These are phyloP conservation scores for Chimonanthus praecox DNA, from an alignment of 164 flowering plant species.

Conservation along the genomic window DNA sequence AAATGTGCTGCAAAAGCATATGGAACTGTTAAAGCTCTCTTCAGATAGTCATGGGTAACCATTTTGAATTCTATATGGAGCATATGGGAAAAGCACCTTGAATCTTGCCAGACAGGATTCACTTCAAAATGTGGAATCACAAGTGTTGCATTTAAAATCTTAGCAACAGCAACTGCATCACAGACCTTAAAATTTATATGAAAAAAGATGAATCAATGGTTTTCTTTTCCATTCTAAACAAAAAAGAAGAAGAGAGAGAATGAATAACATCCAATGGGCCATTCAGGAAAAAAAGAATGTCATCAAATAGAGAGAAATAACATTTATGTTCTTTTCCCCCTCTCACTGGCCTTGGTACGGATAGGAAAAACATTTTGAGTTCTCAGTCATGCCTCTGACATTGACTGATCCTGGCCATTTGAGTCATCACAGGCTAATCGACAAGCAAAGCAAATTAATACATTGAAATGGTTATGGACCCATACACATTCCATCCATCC, in stretches of 20 bases:
- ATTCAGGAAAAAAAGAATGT: not conserved
- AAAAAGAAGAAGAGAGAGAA: not conserved
- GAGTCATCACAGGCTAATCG: not conserved
- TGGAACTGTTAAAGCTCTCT: not conserved
- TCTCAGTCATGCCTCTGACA: not conserved
- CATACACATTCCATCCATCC: not conserved
- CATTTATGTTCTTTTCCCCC: not conserved
- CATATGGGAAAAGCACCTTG: constrained; percentile 45
- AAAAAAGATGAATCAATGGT: not conserved
- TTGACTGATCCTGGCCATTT: not conserved
- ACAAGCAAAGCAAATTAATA: not conserved
- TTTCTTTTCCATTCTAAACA: not conserved
- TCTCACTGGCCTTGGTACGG: not conserved
- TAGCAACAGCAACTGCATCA: constrained; percentile 98
- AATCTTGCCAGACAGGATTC: constrained; percentile 96
- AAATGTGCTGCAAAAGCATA: constrained; percentile 64
- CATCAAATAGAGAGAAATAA: not conserved
- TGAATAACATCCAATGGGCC: not conserved
- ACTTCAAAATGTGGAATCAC: constrained; percentile 91
- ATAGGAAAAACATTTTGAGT: not conserved
- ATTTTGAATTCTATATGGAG: not conserved
- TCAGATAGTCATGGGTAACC: not conserved
- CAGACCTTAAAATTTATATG: constrained; percentile 45
- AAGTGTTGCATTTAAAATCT: constrained; percentile 94
- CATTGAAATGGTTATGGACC: not conserved